Evolutionary conservation across 1,284 basidiomycete genomes (phyloP), one percentile per base, ranked within the genome.

Genomic region (Leccinum pachyderme): DNA sequence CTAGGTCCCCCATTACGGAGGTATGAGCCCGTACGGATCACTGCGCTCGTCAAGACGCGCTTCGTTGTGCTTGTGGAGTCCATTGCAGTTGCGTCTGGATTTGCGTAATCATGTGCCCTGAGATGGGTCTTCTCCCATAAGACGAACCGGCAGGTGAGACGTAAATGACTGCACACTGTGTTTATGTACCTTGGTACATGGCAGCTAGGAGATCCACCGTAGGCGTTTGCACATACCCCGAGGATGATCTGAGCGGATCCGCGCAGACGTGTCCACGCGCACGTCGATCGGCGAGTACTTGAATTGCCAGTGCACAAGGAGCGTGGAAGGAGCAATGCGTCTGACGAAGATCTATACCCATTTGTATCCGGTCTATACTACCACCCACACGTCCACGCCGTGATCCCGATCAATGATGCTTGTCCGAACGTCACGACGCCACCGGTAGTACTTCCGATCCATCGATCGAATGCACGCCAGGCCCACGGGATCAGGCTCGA

Each of bases 1-100:
- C 24, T 29, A 39, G 82, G 78, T 85, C 31, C 75, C 81, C 0
- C 84, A 87, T 63, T 84, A 82, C 41, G 84, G 84, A 24, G 87
- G 87, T n/a, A 90, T 91, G 33, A 91, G 67, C 75, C 87, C 9
- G 78, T 81, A 55, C 80, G 83, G 53, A 87, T 91, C 44, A 86
- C 88, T 5, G 77, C 77, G 32, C 77, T 91, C 70, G 82, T 85
- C 2, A 87, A 91, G 72, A 82, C 76, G 7, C 86, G 86, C 61
- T 85, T 86, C 59, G 80, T 86, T 60, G 82, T 78, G 7, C 66
- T 86, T 39, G 83, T 86, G 2, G 85, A 87, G 0, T 89, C 88
- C 0, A 81, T 91, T 31, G 87, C 88, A 37, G 18, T 18, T 18
- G 18, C 18, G 18, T 18, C 18, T 18, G 18, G 18, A 18, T 18